A percentile compares a stretch with the other conserved stretches of the same genome.
phyloP scores from a whole-genome alignment of 2,329 filamentous ascomycete genomes.

The Ceratocystis destructans region DNA sequence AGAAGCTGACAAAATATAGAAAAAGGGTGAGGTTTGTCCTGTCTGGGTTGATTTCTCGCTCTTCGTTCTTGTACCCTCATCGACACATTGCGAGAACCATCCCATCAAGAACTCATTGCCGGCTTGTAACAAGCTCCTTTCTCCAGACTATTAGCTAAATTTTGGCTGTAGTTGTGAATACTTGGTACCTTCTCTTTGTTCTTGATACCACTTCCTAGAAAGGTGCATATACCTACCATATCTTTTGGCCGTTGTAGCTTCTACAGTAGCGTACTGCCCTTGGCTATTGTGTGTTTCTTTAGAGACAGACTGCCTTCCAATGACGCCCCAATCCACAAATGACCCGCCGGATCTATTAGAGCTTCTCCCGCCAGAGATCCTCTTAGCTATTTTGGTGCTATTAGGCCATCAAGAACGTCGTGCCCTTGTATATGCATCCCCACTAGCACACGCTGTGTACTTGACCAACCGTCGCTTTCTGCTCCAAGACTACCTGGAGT shows the following conservation, averaged over 20 bases:
- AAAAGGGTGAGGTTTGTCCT: background rate
- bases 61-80: background rate
- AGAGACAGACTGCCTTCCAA: background rate
- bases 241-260: no score
- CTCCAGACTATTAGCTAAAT: no score
- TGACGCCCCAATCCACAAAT: background rate
- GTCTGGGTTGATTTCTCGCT: background rate
- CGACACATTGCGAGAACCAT: no score
- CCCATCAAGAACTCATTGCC: no score
- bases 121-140: no score
- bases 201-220: no score
- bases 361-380: constrained; percentile 17
- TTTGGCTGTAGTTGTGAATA: no score
- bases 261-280: background rate
- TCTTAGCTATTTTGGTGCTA: background rate
- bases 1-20: background rate
- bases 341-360: background rate
- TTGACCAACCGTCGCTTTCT: constrained; percentile 10
- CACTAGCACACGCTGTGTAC: constrained; percentile 12
- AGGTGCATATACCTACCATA: no score
- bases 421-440: constrained; percentile 14
- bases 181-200: no score
- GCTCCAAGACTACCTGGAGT: constrained; percentile 11
- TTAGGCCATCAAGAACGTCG: background rate
- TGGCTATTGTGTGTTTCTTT: background rate